Percentiles rank a stretch among this genome's conserved stretches.
phyloP scores from a whole-genome alignment of 192 early-diverging fungal species.

The Linnemannia elongata region DNA sequence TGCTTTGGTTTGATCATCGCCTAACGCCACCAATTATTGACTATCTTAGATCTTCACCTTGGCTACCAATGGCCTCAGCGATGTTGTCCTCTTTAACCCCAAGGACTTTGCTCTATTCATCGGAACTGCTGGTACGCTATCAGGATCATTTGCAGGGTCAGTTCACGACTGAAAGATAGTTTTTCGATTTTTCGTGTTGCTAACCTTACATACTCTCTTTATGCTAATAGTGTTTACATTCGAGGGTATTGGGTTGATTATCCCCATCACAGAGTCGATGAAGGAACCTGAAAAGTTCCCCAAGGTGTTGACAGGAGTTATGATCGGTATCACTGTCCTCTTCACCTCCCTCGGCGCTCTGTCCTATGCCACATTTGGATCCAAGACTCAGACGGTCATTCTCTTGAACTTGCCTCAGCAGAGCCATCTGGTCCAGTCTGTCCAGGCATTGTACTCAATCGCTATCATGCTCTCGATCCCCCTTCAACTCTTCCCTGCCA shows the following conservation, averaged over 20 bases:
- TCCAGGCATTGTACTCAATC: constrained; percentile 90
- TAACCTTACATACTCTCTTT: background rate
- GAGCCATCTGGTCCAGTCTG: constrained; percentile 70
- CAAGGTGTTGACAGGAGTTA: constrained; percentile 81
- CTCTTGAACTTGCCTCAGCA: constrained; percentile 88
- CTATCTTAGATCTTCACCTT: constrained; percentile 68
- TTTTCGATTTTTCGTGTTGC: background rate
- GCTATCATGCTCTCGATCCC: constrained; percentile 96
- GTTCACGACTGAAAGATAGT: background rate
- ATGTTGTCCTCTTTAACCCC: constrained; percentile 83
- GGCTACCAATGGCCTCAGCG: constrained; percentile 72
- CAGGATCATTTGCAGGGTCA: constrained; percentile 23
- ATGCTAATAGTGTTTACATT: constrained; percentile 44
- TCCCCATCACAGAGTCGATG: constrained; percentile 91
- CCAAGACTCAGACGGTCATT: constrained; percentile 87
- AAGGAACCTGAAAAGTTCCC: constrained; percentile 92
- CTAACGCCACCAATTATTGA: background rate
- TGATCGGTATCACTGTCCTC: constrained; percentile 83
- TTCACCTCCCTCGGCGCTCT: constrained; percentile 87
- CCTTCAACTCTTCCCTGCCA: constrained; percentile 92
- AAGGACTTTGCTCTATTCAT: constrained; percentile 90
- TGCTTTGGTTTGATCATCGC: background rate
- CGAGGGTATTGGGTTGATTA: constrained; percentile 61
- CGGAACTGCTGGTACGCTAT: constrained; percentile 95
- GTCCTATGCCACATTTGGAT: constrained; percentile 90